A percentile compares a stretch with the other conserved stretches of the same genome.
Evolutionary conservation across 441 rosid genomes (phyloP).

Genomic region (Jatropha multifida): DNA sequence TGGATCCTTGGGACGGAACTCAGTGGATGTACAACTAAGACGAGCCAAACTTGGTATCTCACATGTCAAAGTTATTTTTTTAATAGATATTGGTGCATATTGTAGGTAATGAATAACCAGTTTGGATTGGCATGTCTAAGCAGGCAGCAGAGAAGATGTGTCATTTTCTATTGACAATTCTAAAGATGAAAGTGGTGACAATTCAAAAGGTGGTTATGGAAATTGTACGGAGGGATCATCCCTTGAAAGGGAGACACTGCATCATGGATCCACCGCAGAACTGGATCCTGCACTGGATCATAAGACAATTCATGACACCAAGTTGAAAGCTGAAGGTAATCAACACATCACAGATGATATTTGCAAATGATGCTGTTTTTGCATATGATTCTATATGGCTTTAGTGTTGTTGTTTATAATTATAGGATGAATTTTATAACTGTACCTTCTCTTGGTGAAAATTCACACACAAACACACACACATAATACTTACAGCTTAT

Average conservation of each 20-base stretch:
- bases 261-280: constrained; percentile 25
- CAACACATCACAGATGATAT: background rate
- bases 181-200: constrained; percentile 51
- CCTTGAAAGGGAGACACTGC: constrained; percentile 36
- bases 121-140: constrained; percentile 40
- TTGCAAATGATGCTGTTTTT: background rate
- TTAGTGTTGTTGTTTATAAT: background rate
- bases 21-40: constrained; percentile 56
- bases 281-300: constrained; percentile 27
- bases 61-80: constrained; percentile 19
- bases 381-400: background rate
- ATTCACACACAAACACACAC: background rate
- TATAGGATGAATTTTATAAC: background rate
- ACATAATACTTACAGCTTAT: background rate
- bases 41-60: constrained; percentile 66
- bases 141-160: constrained; percentile 78
- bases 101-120: constrained; percentile 18
- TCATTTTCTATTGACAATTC: constrained; percentile 42
- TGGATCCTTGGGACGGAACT: constrained; percentile 57
- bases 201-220: constrained; percentile 35
- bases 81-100: constrained; percentile 15
- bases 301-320: constrained; percentile 38
- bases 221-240: constrained; percentile 31
- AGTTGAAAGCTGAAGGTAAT: constrained; percentile 62
- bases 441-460: background rate